These are phyloP conservation scores for Mitragyna speciosa DNA, from an alignment of 257 asterid genomes.

Conservation along the genomic window DNA sequence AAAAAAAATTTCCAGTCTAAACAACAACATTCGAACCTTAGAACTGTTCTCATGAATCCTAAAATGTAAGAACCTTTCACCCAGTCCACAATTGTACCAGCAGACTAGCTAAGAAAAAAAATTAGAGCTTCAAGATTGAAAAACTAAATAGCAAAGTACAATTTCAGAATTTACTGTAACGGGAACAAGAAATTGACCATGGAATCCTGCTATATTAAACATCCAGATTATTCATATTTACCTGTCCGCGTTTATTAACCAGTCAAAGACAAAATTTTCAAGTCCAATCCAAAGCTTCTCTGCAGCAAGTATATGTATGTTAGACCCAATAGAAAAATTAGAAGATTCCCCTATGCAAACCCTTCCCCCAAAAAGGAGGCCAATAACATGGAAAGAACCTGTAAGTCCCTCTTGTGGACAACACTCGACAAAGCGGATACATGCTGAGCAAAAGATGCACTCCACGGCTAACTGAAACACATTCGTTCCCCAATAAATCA, in stretches of 20 bases:
- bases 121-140: background rate
- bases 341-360: background rate
- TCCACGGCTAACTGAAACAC: slow-evolving; percentile 92
- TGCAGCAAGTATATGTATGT: slow-evolving; percentile 41
- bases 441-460: slow-evolving; percentile 99
- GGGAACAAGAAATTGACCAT: background rate
- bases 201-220: slow-evolving; percentile 17
- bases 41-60: background rate
- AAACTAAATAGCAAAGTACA: background rate
- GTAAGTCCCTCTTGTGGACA: slow-evolving; percentile 99
- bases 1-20: background rate
- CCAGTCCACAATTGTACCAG: background rate
- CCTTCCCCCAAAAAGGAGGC: background rate
- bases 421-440: slow-evolving; percentile 98
- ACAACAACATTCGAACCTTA: background rate
- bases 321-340: slow-evolving; percentile 20
- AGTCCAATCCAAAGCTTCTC: slow-evolving; percentile 98
- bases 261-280: slow-evolving; percentile 94
- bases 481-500: background rate
- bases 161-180: background rate
- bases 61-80: background rate
- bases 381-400: slow-evolving; percentile 46
- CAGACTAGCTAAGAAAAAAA: background rate
- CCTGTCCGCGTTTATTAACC: slow-evolving; percentile 99
- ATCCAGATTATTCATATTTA: slow-evolving; percentile 30